Evolutionary conservation across 441 rosid genomes (phyloP).

Genomic region (Eruca vesicaria): DNA sequence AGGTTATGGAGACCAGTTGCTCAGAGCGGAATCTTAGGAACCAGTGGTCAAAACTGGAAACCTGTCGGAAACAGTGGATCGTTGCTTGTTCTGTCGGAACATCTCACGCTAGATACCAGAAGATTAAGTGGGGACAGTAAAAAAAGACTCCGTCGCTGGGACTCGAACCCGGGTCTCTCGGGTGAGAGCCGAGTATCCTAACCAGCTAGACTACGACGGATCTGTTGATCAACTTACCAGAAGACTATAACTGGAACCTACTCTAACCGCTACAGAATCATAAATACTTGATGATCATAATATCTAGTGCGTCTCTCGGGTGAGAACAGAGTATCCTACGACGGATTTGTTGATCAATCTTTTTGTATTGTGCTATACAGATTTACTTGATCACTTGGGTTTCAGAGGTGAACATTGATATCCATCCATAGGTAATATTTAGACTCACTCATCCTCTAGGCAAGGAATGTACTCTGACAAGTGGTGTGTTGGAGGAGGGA

Average conservation of each 20-base stretch:
- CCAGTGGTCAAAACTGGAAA: slow-evolving; percentile 77
- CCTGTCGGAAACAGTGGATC: slow-evolving; percentile 56
- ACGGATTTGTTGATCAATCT: too few species aligned
- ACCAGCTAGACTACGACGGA: slow-evolving; percentile 97
- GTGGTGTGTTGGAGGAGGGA: slow-evolving; percentile 31
- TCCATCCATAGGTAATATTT: slow-evolving; percentile 53
- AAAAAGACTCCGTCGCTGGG: slow-evolving; percentile 64
- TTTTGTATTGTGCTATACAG: slow-evolving; percentile 1
- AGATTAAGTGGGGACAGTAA: too few species aligned
- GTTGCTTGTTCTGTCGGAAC: slow-evolving; percentile 56
- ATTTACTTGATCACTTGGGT: slow-evolving; percentile 76
- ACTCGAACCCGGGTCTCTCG: slow-evolving; percentile 90
- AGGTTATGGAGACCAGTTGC: slow-evolving; percentile 90
- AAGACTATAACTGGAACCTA: too few species aligned
- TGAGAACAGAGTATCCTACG: too few species aligned
- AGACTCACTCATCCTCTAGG: neutral
- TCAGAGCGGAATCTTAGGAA: too few species aligned
- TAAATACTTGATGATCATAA: too few species aligned
- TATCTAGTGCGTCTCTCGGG: too few species aligned
- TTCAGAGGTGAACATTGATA: slow-evolving; percentile 74
- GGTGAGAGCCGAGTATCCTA: slow-evolving; percentile 99
- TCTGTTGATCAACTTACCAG: too few species aligned
- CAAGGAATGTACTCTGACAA: neutral
- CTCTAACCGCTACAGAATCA: too few species aligned
- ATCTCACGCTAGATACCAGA: too few species aligned